These are phyloP conservation scores for Pseudonitzschia multiseries DNA, from an alignment of 108 stramenopile species.

Conservation along the genomic window DNA sequence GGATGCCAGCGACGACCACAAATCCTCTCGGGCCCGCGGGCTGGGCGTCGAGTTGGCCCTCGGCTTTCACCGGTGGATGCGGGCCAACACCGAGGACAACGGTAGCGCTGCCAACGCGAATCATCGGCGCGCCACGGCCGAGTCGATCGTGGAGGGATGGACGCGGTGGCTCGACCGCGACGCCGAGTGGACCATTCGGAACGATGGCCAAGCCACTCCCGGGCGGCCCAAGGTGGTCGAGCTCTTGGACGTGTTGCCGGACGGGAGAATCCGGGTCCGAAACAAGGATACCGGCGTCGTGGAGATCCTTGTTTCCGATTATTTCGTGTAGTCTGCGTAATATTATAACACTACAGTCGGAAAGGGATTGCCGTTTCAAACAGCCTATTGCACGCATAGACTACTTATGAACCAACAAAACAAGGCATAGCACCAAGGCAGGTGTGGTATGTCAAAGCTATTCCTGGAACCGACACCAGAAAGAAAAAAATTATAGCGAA, in stretches of 20 bases:
- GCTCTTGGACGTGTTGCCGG: slow-evolving; percentile 42
- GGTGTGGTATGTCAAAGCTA: no score
- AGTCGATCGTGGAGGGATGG: slow-evolving; percentile 43
- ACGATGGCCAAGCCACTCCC: not conserved
- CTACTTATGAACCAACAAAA: no score
- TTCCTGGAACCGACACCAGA: no score
- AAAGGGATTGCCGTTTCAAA: no score
- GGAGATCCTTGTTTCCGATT: slow-evolving; percentile 52
- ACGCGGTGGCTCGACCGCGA: slow-evolving; percentile 50
- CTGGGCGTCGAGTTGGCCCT: slow-evolving; percentile 40
- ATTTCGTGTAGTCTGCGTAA: slow-evolving; percentile 43
- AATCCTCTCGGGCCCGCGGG: slow-evolving; percentile 17
- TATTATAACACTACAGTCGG: no score
- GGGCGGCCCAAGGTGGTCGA: slow-evolving; percentile 23
- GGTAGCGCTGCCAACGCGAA: no score
- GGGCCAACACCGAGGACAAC: not conserved
- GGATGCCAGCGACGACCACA: not conserved
- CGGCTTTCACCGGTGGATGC: slow-evolving; percentile 33
- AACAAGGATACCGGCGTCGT: slow-evolving; percentile 32
- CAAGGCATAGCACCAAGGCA: no score
- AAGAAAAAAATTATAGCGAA: no score
- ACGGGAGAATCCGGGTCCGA: slow-evolving; percentile 51
- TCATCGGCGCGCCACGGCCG: no score
- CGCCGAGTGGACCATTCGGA: slow-evolving; percentile 38
- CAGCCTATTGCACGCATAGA: no score